Evolutionary conservation across 805 yeast genomes (phyloP).

Genomic region (Candida nanaspora): DNA sequence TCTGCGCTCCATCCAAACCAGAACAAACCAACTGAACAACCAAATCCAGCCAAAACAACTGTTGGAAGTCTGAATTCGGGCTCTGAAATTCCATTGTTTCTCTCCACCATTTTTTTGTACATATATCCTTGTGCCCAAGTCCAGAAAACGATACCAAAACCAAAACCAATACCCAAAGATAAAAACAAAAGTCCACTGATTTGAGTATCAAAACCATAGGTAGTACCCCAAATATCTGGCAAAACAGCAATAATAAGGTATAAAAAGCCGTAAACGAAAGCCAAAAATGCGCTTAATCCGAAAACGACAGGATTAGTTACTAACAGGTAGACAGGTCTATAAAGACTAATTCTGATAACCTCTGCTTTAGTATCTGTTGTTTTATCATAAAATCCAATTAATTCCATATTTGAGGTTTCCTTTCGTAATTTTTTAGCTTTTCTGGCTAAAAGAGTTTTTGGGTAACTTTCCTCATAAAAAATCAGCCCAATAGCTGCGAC

Average conservation of each 20-base stretch:
- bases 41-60: conserved; percentile 31
- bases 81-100: conserved; percentile 38
- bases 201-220: conserved; percentile 30
- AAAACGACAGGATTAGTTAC: conserved; percentile 22
- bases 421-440: conserved; percentile 8
- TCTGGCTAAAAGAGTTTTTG: conserved; percentile 32
- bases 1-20: conserved; percentile 36
- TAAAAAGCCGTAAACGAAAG: conserved; percentile 51
- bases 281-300: conserved; percentile 43
- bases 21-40: conserved; percentile 40
- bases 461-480: conserved; percentile 38
- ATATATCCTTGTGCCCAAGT: conserved; percentile 23
- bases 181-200: conserved; percentile 36
- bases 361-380: conserved; percentile 1
- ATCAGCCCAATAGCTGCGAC: conserved; percentile 30
- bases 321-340: conserved; percentile 35
- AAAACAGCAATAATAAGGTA: conserved; percentile 55
- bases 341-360: conserved; percentile 33
- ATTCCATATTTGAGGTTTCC: conserved; percentile 37
- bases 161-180: conserved; percentile 34
- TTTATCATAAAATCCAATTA: conserved; percentile 55
- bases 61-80: conserved; percentile 40
- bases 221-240: conserved; percentile 54
- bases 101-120: conserved; percentile 39
- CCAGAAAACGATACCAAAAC: conserved; percentile 32